Evolutionary conservation across 306 rosid species (phyloP), one percentile per base, ranked within the genome.

Genomic region (Acacia acuminata): DNA sequence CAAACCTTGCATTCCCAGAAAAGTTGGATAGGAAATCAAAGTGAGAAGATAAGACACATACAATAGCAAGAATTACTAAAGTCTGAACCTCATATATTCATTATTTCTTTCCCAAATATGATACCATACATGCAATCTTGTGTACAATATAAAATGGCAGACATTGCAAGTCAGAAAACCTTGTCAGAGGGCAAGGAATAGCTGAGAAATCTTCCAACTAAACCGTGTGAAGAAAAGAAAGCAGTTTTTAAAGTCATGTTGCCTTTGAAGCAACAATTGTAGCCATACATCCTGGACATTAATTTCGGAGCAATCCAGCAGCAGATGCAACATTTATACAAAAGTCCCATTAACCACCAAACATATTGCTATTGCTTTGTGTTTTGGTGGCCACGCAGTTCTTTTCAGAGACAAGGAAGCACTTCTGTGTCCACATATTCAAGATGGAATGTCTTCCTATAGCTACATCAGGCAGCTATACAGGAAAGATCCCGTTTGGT

Each of bases 91-190:
- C n/a, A 32, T 48, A 32, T 20, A 76, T 40, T 38, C 64, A 63
- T 58, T 50, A 17, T 76, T 53, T 60, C 61, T 76, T 69, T 69
- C 79, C 69, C 40, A 32, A 24, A 58, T 34, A 75, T 40, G 60
- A 76, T 11, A 32, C 64, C 58, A 42, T 19, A 36, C 38, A 50
- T 19, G 51, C 40, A 51, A 7, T 50, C 15, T 65, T 16, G 11
- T 32, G 34, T 22, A 30, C 45, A 8, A 36, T 22, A 44, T 20
- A 56, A 27, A 61, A 1, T 7, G 10, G 71, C 8, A 71, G 48
- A 22, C 22, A 51, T 51, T 53, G 22, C 40, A 73, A 73, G 2
- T 55, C 12, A n/a, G 44, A 73, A 30, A 48, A 27, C 32, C 4
- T 27, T 13, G 16, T 72, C 58, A 72, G 42, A 47, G 67, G 34